Evolutionary conservation across 208 protist species (phyloP).

Genomic region (Leishmania mexicana): DNA sequence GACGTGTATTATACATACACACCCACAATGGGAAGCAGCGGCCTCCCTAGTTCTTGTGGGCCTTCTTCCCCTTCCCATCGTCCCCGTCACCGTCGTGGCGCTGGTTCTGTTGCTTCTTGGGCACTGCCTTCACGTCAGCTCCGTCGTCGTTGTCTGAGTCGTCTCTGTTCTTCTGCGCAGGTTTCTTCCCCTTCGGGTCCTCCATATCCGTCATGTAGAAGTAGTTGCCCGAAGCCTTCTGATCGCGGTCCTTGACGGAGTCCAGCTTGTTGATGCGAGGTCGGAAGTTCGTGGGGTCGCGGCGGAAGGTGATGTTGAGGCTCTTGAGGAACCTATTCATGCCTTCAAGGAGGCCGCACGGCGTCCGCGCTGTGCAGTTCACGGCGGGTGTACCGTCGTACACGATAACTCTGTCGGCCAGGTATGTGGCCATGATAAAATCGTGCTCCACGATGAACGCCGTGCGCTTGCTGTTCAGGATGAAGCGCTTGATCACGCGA

Average conservation of each 20-base stretch:
- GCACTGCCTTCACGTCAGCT: slow-evolving; percentile 20
- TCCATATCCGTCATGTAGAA: slow-evolving; percentile 96
- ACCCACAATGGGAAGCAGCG: background rate
- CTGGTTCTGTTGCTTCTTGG: slow-evolving; percentile 18
- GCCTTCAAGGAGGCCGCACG: slow-evolving; percentile 81
- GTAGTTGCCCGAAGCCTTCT: slow-evolving; percentile 98
- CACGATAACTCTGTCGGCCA: slow-evolving; percentile 99
- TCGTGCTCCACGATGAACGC: slow-evolving; percentile 99
- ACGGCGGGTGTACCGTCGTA: slow-evolving; percentile 98
- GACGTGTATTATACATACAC: slow-evolving; percentile 2
- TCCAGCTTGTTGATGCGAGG: slow-evolving; percentile 99
- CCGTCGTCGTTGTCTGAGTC: slow-evolving; percentile 94
- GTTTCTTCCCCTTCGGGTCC: slow-evolving; percentile 50
- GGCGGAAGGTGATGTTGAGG: slow-evolving; percentile 98
- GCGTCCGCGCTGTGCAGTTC: slow-evolving; percentile 93
- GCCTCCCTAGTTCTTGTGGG: slow-evolving; percentile 39
- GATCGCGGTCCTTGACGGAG: slow-evolving; percentile 98
- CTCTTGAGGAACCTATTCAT: slow-evolving; percentile 99
- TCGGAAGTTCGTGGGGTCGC: slow-evolving; percentile 98
- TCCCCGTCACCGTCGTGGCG: slow-evolving; percentile 34
- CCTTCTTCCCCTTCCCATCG: slow-evolving; percentile 37
- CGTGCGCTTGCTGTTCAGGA: slow-evolving; percentile 99
- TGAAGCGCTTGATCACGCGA: slow-evolving; percentile 99
- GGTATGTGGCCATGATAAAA: slow-evolving; percentile 99
- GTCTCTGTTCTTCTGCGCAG: slow-evolving; percentile 35